Evolutionary conservation across 177 flowering plant genomes (phyloP), one percentile per base, ranked within the genome.

Genomic region (Vitis hybrid): DNA sequence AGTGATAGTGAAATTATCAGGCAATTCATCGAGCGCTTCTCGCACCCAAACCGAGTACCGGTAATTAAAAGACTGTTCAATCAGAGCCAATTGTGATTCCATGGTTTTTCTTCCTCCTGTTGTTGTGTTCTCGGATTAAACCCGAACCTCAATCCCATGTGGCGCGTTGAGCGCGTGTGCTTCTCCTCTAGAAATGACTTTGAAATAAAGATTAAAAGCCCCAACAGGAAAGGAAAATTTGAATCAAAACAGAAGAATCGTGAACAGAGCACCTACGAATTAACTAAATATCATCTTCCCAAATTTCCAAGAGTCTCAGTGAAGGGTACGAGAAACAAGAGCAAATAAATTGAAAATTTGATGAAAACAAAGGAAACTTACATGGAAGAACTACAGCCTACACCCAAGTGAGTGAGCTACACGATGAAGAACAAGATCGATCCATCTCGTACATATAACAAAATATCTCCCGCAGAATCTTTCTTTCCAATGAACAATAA

Each of bases 1-100:
- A 14, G 97, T 91, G 62, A 94, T 89, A 2, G 89, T 84, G 81
- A 94, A 94, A 63, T 74, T 84, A 55, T 91, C 89, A 0, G 84
- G 78, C 52, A 94, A 62, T 55, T 85, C 97, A 54, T 88, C 88
- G 19, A 94, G 90, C 12, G 89, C 88, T 72, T 91, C 94, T 2
- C 78, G 71, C 1, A 76, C 87, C 82, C 79, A 79, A 11, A 24
- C n/a, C 11, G 98, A 79, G 82, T 90, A 93, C 3, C 87, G 86
- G 30, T 32, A 21, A 46, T 70, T 64, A 59, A 93, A 80, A 0
- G 97, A 89, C 24, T 81, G 79, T 3, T 82, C 84, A 51, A 89
- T 78, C 72, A 79, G 58, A 74, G 70, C 85, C 80, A 82, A 57
- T 50, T 81, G 79, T 49, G 87, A 77, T 62, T 84, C 91, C 93